Conservation (phyloP, 768 basidiomycete species). For the Gymnopilus dilepis region DNA sequence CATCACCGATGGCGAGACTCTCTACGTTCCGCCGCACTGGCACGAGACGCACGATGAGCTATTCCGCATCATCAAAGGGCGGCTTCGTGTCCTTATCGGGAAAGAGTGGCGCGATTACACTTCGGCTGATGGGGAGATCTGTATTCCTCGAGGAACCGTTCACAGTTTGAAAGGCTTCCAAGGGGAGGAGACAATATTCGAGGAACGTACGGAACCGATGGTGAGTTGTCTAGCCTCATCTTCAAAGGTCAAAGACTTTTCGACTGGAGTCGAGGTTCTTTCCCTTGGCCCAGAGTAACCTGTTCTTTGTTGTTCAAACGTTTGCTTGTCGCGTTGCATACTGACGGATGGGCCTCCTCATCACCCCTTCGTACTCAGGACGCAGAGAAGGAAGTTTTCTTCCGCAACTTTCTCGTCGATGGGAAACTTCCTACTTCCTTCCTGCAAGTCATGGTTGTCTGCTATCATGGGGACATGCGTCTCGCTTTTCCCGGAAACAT, state of each 20-base stretch:
- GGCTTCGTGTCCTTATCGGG: conserved; percentile 34
- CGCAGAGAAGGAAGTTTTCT: conserved; percentile 39
- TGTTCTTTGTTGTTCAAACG: not conserved
- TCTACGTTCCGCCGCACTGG: conserved; percentile 40
- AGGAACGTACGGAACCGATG: conserved; percentile 39
- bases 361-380: conserved; percentile 28
- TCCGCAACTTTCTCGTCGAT: conserved; percentile 32
- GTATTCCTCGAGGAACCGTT: conserved; percentile 32
- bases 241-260: too few relatives aligned
- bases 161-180: conserved; percentile 32
- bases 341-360: not conserved
- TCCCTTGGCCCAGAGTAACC: not conserved
- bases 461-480: conserved; percentile 34
- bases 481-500: conserved; percentile 33
- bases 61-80: conserved; percentile 34
- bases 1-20: conserved; percentile 27
- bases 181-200: conserved; percentile 33
- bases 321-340: not conserved
- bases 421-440: conserved; percentile 24
- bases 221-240: conserved; percentile 17
- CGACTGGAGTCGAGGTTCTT: too few relatives aligned
- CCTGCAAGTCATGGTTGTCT: conserved; percentile 27
- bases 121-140: conserved; percentile 37
- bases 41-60: conserved; percentile 40
- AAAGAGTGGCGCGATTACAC: conserved; percentile 26